Percentiles rank a stretch among this genome's conserved stretches.
Conservation (phyloP, 495 filamentous ascomycete species). For the Neurospora pannonica region DNA sequence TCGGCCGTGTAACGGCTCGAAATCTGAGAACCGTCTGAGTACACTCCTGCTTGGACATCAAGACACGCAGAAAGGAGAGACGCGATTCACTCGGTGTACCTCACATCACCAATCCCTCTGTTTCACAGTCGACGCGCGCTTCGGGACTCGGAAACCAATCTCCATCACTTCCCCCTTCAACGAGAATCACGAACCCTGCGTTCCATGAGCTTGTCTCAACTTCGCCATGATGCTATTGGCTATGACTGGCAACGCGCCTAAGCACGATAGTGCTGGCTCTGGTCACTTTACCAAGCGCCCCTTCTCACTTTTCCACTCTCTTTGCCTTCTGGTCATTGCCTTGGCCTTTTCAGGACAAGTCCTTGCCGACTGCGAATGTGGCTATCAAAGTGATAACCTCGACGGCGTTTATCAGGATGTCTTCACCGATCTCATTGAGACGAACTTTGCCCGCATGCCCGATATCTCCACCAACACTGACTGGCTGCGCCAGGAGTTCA, state of each 20-base stretch:
- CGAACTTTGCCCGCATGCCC: conserved; percentile 50
- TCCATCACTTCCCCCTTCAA: not conserved
- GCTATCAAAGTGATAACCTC: conserved; percentile 39
- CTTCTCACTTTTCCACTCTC: not conserved
- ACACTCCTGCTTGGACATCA: not conserved
- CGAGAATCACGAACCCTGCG: not conserved
- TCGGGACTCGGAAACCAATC: not conserved
- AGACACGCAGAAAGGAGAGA: not conserved
- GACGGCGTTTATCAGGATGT: conserved; percentile 32
- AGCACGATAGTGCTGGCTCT: not conserved
- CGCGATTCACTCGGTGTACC: not conserved
- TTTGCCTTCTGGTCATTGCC: conserved; percentile 10
- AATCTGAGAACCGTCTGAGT: not conserved
- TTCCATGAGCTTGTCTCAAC: not conserved
- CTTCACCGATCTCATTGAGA: conserved; percentile 61
- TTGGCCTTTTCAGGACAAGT: conserved; percentile 4
- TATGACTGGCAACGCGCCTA: not conserved
- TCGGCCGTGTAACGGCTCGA: not conserved
- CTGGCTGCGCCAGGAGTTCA: conserved; percentile 58
- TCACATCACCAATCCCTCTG: not conserved
- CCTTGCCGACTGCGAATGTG: conserved; percentile 58
- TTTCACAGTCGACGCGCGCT: not conserved
- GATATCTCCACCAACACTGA: conserved; percentile 41
- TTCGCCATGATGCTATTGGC: not conserved
- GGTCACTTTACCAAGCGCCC: not conserved